Evolutionary conservation across 495 filamentous ascomycete species (phyloP).

Genomic region (Oidiodendron maius): DNA sequence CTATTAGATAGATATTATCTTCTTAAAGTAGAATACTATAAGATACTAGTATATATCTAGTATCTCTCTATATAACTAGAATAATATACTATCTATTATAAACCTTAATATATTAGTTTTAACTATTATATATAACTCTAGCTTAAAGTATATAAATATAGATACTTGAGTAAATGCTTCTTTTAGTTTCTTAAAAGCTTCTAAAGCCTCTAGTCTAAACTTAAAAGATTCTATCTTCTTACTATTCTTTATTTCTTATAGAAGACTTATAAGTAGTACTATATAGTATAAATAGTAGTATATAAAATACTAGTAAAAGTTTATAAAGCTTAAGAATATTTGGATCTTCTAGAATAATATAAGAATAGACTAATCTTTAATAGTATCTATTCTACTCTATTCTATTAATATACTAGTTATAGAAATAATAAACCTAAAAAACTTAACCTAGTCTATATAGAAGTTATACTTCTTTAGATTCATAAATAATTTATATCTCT

Average conservation of each 20-base stretch:
- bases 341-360: background rate
- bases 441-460: background rate
- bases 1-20: background rate
- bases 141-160: background rate
- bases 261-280: background rate
- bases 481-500: background rate
- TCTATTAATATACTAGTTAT: background rate
- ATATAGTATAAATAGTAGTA: background rate
- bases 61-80: background rate
- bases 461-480: background rate
- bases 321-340: background rate
- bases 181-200: background rate
- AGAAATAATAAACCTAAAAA: background rate
- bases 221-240: background rate
- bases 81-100: background rate
- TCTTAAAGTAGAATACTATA: background rate
- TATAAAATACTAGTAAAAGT: background rate
- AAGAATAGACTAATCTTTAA: background rate
- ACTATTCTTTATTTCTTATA: background rate
- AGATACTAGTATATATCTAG: background rate
- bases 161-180: background rate
- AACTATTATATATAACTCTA: background rate
- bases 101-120: background rate
- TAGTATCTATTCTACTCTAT: background rate
- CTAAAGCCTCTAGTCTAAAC: background rate